A percentile compares a stretch with the other conserved stretches of the same genome.
Evolutionary conservation across 2,329 filamentous ascomycete genomes (phyloP).

Genomic region (Dothiorella sarmentorum): DNA sequence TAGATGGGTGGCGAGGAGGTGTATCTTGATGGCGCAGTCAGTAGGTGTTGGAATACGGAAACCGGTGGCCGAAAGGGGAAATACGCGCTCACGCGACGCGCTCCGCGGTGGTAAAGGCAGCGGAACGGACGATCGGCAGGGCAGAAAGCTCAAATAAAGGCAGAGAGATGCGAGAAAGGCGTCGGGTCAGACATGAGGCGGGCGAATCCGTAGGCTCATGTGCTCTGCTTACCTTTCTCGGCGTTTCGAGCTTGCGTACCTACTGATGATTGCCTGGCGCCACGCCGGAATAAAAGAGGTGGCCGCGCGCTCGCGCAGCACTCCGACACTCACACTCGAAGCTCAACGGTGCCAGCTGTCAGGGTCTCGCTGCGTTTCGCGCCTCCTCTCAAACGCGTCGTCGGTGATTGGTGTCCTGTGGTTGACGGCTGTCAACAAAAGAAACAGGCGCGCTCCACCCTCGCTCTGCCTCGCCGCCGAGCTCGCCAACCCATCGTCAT

Average conservation of each 20-base stretch:
- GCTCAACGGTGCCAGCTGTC: constrained; percentile 9
- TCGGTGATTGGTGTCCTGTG: constrained; percentile 12
- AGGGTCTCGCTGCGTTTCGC: neutral
- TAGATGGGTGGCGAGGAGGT: neutral
- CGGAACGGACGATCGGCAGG: neutral
- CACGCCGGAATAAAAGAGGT: constrained; percentile 2
- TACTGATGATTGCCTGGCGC: constrained; percentile 9
- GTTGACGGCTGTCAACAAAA: constrained; percentile 6
- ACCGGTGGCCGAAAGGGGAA: constrained; percentile 13
- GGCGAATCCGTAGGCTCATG: neutral
- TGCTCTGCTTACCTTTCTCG: constrained; percentile 8
- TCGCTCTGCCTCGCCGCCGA: neutral
- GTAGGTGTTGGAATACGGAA: neutral
- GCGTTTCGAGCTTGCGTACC: neutral
- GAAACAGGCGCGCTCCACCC: neutral
- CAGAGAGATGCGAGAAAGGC: neutral
- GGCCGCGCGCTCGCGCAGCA: neutral
- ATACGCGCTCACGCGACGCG: constrained; percentile 15
- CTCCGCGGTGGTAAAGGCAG: constrained; percentile 1
- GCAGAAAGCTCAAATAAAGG: neutral
- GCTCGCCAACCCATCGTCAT: constrained; percentile 16
- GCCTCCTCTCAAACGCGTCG: neutral
- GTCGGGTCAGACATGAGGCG: neutral
- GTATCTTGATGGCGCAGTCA: neutral
- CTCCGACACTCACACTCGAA: neutral